A percentile compares a stretch with the other conserved stretches of the same genome.
Evolutionary conservation across 352 stramenopile species (phyloP).

Genomic region (Globisporangium nagaii): DNA sequence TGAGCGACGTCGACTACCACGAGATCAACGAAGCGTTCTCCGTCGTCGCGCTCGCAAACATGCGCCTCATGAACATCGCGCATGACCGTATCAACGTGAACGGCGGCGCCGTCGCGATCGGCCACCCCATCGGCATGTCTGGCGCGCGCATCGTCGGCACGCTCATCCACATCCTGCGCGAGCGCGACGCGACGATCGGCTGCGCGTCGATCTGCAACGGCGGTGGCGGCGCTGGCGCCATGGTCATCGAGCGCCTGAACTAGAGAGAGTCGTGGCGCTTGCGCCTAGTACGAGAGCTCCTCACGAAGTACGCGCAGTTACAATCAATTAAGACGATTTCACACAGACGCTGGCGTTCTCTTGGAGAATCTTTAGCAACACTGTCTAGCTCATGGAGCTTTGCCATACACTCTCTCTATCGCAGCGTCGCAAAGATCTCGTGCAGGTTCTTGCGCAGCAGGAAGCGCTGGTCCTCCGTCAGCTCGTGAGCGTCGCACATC

Average conservation of each 20-base stretch:
- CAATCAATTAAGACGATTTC: constrained; percentile 3
- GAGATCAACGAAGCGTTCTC: constrained; percentile 99
- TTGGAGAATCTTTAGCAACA: constrained; percentile 1
- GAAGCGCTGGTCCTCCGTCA: constrained; percentile 84
- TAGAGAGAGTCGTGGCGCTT: no score
- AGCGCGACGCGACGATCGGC: constrained; percentile 94
- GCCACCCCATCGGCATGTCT: constrained; percentile 82
- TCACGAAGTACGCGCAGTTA: no score
- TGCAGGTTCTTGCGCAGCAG: constrained; percentile 74
- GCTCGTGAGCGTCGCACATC: constrained; percentile 82
- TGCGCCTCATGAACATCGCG: constrained; percentile 91
- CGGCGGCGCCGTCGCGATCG: constrained; percentile 89
- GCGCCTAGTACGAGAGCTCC: no score
- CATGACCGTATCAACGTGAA: constrained; percentile 94
- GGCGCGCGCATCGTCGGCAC: constrained; percentile 93
- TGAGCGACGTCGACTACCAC: constrained; percentile 95
- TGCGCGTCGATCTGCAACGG: constrained; percentile 98
- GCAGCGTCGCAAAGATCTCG: constrained; percentile 58
- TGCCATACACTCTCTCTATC: constrained; percentile 14
- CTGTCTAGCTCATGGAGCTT: no score
- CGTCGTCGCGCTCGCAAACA: constrained; percentile 95
- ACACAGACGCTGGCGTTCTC: neutral
- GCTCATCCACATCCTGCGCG: constrained; percentile 92
- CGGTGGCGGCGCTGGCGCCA: constrained; percentile 94
- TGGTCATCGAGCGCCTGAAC: constrained; percentile 92